Evolutionary conservation across 202 grass and related monocot species (phyloP), one percentile per base, ranked within the genome.

Genomic region (Cymbopogon flexuosus): DNA sequence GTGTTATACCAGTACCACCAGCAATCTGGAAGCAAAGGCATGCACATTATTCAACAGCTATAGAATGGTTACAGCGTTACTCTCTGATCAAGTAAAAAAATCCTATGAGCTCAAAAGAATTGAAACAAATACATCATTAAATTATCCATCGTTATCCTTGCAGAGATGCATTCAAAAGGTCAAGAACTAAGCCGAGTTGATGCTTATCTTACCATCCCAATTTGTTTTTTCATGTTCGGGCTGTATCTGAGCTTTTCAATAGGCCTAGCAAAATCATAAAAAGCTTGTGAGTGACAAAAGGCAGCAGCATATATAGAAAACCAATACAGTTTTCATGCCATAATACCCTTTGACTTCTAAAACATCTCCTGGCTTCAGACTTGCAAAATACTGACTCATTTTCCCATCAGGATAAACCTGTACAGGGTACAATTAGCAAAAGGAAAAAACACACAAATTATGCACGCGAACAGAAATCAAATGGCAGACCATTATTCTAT

Each of bases 191-290:
- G 45, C 61, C 14, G 68, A 62, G 36, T 78, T 67, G 24, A 76
- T 54, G 21, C 15, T 75, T 75, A 39, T 62, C 76, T 75, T 93
- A 98, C 95, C 95, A 98, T 98, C 74, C 95, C 95, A 83, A 98
- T 98, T 68, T 98, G 81, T 81, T 75, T 98, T 88, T 98, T 98
- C 95, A 94, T 95, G 86, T 98, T 98, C 64, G 92, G 92, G 77
- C 79, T 98, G 88, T 98, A 95, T 89, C 84, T 93, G 79, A 98
- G 88, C 84, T 98, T 98, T 79, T 98, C 95, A 75, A 98, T 93
- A 54, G 95, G 95, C 85, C 92, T 98, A 76, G 10, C 73, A 78
- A 69, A 90, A 80, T 15, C 8, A 70, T 10, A 81, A 78, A 81
- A 75, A 2, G 72, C 9, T 64, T 84, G 33, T 84, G 33, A 80